A percentile compares a stretch with the other conserved stretches of the same genome.
phyloP scores from a whole-genome alignment of 2,329 filamentous ascomycete species.

The Ceratocystis papillata region DNA sequence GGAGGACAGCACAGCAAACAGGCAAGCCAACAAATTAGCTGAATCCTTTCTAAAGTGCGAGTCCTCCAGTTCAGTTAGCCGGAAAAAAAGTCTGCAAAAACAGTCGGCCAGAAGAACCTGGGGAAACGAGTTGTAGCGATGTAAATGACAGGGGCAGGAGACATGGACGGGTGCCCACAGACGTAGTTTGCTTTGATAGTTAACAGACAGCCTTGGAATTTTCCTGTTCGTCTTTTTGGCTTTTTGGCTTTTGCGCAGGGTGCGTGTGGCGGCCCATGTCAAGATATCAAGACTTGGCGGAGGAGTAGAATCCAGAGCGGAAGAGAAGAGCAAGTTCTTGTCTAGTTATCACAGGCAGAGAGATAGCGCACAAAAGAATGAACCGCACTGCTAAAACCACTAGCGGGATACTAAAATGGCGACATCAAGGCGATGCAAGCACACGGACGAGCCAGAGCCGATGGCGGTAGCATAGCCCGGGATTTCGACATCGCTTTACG shows the following conservation, averaged over 20 bases:
- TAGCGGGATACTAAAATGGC: not conserved
- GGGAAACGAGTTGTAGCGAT: conserved; percentile 3
- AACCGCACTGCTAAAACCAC: not conserved
- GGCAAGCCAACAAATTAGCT: not conserved
- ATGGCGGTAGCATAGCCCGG: not conserved
- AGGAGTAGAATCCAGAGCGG: not conserved
- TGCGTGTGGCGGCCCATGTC: not conserved
- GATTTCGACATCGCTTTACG: not conserved
- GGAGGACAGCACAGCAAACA: not conserved
- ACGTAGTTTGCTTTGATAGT: not conserved
- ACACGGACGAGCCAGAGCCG: not conserved
- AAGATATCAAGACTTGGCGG: not conserved
- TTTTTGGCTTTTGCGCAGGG: not conserved
- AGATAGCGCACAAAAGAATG: not conserved
- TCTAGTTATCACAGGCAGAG: not conserved
- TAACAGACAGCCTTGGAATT: not conserved
- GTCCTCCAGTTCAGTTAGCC: too few relatives aligned
- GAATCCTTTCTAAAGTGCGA: not conserved
- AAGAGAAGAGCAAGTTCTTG: not conserved
- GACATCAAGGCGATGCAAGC: not conserved
- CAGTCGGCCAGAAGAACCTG: not conserved
- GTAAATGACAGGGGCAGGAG: conserved; percentile 3
- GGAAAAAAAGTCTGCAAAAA: too few relatives aligned
- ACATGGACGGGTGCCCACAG: conserved; percentile 1
- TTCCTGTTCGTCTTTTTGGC: not conserved